phyloP scores from a whole-genome alignment of 768 basidiomycete species.

The Mycena olivaceomarginata region DNA sequence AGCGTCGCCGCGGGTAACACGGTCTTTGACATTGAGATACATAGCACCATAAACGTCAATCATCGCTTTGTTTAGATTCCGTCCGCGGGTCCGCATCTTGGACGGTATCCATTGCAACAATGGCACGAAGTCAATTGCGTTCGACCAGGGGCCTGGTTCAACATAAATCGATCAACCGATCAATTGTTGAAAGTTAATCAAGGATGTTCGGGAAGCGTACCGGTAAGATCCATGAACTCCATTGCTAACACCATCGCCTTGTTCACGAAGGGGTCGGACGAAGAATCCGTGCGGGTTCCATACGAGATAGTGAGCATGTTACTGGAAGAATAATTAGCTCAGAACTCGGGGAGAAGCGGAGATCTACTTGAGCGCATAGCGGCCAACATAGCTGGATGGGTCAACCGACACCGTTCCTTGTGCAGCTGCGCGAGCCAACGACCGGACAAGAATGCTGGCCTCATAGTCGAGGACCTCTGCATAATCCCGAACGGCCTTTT shows the following conservation, averaged over 20 bases:
- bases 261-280: constrained; percentile 40
- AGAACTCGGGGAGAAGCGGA: neutral
- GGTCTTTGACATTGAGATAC: constrained; percentile 49
- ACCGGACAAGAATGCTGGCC: constrained; percentile 43
- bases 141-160: constrained; percentile 46
- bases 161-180: neutral
- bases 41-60: constrained; percentile 54
- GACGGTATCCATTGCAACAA: constrained; percentile 44
- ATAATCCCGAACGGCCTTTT: constrained; percentile 40
- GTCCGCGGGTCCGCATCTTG: constrained; percentile 38
- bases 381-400: constrained; percentile 40
- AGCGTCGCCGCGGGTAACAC: constrained; percentile 52
- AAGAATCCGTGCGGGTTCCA: constrained; percentile 44
- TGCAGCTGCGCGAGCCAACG: constrained; percentile 36
- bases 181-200: neutral
- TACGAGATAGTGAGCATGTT: constrained; percentile 49
- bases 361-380: constrained; percentile 46
- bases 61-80: constrained; percentile 47
- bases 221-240: constrained; percentile 48
- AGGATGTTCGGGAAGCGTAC: neutral
- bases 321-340: neutral
- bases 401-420: constrained; percentile 43
- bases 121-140: constrained; percentile 47
- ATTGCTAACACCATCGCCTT: constrained; percentile 37
- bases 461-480: constrained; percentile 46